Evolutionary conservation across 192 early-diverging fungal genomes (phyloP).

Genomic region (Coemansia sp.): DNA sequence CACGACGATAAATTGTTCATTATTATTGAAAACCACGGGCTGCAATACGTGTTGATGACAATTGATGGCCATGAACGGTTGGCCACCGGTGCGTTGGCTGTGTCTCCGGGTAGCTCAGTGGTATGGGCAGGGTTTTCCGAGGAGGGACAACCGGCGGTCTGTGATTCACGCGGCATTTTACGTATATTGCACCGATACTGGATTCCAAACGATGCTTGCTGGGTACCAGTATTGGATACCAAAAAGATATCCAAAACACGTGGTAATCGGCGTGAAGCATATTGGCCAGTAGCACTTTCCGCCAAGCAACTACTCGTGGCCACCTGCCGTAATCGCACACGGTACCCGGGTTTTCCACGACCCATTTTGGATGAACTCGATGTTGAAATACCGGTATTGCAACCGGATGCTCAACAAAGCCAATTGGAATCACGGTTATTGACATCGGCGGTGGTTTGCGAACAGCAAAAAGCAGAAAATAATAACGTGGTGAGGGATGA

Average conservation of each 20-base stretch:
- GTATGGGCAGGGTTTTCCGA: conserved; percentile 88
- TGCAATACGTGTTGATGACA: conserved; percentile 39
- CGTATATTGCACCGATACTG: conserved; percentile 70
- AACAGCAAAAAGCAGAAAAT: conserved; percentile 62
- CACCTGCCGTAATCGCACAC: conserved; percentile 56
- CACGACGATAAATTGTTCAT: conserved; percentile 38
- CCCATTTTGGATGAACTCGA: conserved; percentile 67
- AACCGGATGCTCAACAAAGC: conserved; percentile 49
- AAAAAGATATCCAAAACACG: conserved; percentile 25
- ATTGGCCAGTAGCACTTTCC: conserved; percentile 86
- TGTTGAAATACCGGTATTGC: conserved; percentile 66
- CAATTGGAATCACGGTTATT: conserved; percentile 57
- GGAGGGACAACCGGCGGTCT: conserved; percentile 68
- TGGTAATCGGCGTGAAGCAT: conserved; percentile 59
- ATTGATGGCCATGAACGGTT: conserved; percentile 38
- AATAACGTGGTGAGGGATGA: conserved; percentile 53
- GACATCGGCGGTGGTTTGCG: conserved; percentile 55
- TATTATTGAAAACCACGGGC: conserved; percentile 32
- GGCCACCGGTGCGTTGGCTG: conserved; percentile 58
- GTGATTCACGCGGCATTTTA: conserved; percentile 79
- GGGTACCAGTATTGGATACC: conserved; percentile 85
- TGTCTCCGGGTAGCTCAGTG: conserved; percentile 62
- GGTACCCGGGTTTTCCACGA: conserved; percentile 67
- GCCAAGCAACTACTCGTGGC: conserved; percentile 71
- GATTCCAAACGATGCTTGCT: conserved; percentile 55